Evolutionary conservation across 768 basidiomycete species (phyloP).

Genomic region (Rhodosporidiobolus odoratus): DNA sequence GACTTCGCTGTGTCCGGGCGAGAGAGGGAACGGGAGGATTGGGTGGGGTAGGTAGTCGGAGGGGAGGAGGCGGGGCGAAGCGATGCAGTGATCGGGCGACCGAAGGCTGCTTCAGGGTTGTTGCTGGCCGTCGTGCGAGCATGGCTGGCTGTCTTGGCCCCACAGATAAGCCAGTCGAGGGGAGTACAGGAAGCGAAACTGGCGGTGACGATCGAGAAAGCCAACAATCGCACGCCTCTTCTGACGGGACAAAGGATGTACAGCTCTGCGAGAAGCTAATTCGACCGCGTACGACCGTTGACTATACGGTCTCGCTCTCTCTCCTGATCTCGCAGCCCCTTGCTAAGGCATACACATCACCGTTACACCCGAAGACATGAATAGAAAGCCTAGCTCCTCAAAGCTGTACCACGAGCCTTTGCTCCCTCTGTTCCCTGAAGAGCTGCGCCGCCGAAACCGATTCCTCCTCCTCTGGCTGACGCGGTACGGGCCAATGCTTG

Average conservation of each 20-base stretch:
- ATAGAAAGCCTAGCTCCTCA: no score
- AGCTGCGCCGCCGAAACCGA: background rate
- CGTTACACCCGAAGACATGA: no score
- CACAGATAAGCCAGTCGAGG: no score
- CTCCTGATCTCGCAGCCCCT: no score
- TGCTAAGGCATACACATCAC: no score
- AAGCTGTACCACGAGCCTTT: background rate
- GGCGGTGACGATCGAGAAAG: background rate
- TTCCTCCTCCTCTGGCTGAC: slow-evolving; percentile 23
- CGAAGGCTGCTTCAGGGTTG: background rate
- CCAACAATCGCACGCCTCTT: no score
- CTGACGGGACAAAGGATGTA: no score
- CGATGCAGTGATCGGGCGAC: background rate
- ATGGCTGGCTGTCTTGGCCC: background rate
- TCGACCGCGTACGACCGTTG: no score
- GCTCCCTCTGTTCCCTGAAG: background rate
- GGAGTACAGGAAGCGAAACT: background rate
- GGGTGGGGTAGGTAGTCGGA: background rate
- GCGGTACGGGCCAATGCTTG: slow-evolving; percentile 30
- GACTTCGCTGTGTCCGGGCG: background rate
- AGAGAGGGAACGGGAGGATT: background rate
- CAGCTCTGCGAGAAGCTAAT: no score
- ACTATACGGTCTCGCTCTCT: no score
- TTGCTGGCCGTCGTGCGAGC: background rate
- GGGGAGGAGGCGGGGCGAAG: background rate